Conservation (phyloP, 2,329 filamentous ascomycete genomes). For the Pseudopyrenochaeta lycopersici region DNA sequence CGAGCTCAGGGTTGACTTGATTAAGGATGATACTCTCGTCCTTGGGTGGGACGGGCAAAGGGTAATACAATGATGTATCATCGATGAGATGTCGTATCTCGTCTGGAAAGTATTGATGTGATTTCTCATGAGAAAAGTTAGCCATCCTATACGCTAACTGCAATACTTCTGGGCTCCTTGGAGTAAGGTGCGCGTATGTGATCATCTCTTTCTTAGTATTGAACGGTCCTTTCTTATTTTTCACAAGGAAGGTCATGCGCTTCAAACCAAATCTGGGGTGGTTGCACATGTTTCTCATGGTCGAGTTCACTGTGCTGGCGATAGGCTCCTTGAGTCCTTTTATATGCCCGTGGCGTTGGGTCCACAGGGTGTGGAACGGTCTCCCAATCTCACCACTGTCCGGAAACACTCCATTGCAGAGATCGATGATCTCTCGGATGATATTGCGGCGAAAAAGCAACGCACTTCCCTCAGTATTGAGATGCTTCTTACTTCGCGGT, state of each 20-base stretch:
- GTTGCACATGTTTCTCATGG: slow-evolving; percentile 61
- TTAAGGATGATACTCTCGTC: slow-evolving; percentile 40
- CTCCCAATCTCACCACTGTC: slow-evolving; percentile 63
- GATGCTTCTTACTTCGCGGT: slow-evolving; percentile 10
- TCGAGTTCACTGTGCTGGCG: slow-evolving; percentile 60
- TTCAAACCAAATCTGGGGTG: slow-evolving; percentile 57
- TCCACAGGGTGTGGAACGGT: slow-evolving; percentile 64
- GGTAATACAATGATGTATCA: slow-evolving; percentile 27
- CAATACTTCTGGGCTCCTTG: slow-evolving; percentile 57
- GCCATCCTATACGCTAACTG: slow-evolving; percentile 62
- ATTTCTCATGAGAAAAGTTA: slow-evolving; percentile 43
- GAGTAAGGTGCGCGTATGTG: slow-evolving; percentile 55
- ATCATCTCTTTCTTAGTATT: slow-evolving; percentile 62
- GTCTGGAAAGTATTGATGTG: slow-evolving; percentile 43
- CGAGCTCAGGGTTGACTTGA: slow-evolving; percentile 27
- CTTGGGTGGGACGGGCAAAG: slow-evolving; percentile 30
- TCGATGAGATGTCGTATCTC: slow-evolving; percentile 38
- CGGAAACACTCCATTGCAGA: slow-evolving; percentile 65
- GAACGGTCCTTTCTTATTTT: slow-evolving; percentile 21
- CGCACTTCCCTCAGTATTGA: slow-evolving; percentile 19
- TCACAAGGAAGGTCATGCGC: slow-evolving; percentile 51
- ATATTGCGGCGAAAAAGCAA: slow-evolving; percentile 51
- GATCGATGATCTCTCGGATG: slow-evolving; percentile 63
- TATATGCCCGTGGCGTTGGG: slow-evolving; percentile 48
- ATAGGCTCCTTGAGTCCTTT: slow-evolving; percentile 57